Evolutionary conservation across 139 green algal species (phyloP), one percentile per base, ranked within the genome.

Genomic region (Medakamo hakoo): DNA sequence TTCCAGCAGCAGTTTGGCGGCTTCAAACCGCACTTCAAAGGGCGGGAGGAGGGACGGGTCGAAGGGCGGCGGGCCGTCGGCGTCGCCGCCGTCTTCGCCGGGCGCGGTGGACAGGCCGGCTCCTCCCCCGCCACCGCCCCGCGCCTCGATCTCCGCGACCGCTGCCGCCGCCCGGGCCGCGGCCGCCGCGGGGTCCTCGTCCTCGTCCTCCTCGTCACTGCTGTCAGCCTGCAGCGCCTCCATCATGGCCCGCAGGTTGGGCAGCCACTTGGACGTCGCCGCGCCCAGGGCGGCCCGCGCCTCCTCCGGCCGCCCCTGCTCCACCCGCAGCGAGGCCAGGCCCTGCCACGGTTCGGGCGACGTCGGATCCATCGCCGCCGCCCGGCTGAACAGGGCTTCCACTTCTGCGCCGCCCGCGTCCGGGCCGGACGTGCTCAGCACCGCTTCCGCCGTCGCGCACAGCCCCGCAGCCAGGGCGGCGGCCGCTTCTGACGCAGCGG

Each of bases 21-120:
- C 77, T 70, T 93, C 86, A 32, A 93, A 81, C 18, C 87, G 67
- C 71, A 91, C 91, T 76, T 93, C 87, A 55, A 83, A 93, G 0
- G 67, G 78, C 2, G 84, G 84, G 25, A 75, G 57, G 9, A 16
- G 40, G 40, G 40, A 21, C 9, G n/a, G n/a, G n/a, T n/a, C n/a
- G n/a, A n/a, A n/a, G n/a, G n/a, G n/a, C n/a, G n/a, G n/a, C n/a
- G n/a, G n/a, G n/a, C n/a, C n/a, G n/a, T n/a, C n/a, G n/a, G n/a
- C n/a, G n/a, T n/a, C n/a, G n/a, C n/a, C n/a, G 40, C 16, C 9
- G 40, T 52, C 9, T 9, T 16, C 9, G 9, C 40, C 40, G 40
- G 9, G 40, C 40, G 9, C 16, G 40, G 9, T 52, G 40, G 40
- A 21, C 9, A 9, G 40, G 40, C 40, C 9, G 40, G 9, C 40